Base-by-base conservation (phyloP, 345 rosid genomes). In the Cochlearia excelsa region DNA sequence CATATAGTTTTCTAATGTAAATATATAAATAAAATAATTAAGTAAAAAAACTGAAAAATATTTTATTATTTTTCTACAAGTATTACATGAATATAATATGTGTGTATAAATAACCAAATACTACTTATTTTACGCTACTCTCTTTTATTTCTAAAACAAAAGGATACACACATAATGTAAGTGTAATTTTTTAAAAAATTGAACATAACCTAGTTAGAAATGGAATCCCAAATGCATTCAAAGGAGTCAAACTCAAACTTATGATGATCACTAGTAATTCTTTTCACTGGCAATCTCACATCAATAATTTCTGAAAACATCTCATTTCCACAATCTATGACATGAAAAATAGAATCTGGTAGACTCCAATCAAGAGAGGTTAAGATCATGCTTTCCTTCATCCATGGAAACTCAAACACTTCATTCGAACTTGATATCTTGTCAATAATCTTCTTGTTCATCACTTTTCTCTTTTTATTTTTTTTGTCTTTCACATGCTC, bases 361-460 rank as follows among this genome's bases (percentile, higher is more conserved):
- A 75, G 63, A 62, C 62, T 59, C 74, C 83, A 77, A 23, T 80
- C 82, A 27, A 75, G 79, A 3, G 79, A 63, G 46, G 67, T 67
- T 0, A 70, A 75, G 45, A 84, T 75, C 78, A 77, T 69, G 40
- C 85, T 80, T 54, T 82, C 86, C 34, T 66, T 71, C 43, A 80
- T 61, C 91, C 88, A 82, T 0, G 88, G 91, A 60, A 82, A 82
- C 64, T 85, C 91, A 29, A 82, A 85, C 16, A 80, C 91, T 34
- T 82, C 82, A 16, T 16, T 16, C 23, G 23, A 16, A 16, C 23
- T 16, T 16, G 23, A 16, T 16, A 16, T 16, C 23, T 16, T 16
- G 23, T 16, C 23, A 1, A 65, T 46, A 33, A 11, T 72, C 51
- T 54, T 16, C 23, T 16, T 16, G 23, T 59, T 16, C 9, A n/a